phyloP scores from a whole-genome alignment of 768 basidiomycete genomes.

The Collybia mongolica region DNA sequence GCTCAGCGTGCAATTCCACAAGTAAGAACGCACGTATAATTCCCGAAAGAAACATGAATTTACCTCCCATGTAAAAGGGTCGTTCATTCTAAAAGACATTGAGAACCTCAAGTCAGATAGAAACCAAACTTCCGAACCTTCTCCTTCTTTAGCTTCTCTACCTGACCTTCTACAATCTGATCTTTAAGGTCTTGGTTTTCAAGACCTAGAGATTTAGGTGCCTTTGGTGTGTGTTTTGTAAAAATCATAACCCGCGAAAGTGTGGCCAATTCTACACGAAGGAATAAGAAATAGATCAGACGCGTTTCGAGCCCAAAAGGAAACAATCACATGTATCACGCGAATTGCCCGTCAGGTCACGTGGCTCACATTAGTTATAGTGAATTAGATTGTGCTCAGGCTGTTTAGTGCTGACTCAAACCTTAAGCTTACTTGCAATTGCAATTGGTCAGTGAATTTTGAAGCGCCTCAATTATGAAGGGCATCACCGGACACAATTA shows the following conservation, averaged over 20 bases:
- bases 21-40: slow-evolving; percentile 43
- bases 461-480: too few relatives aligned
- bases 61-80: slow-evolving; percentile 33
- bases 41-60: slow-evolving; percentile 73
- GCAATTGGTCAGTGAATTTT: too few relatives aligned
- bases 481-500: too few relatives aligned
- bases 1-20: not conserved
- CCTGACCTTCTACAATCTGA: not conserved
- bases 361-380: too few relatives aligned
- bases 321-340: not conserved
- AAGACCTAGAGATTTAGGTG: slow-evolving; percentile 3
- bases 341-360: too few relatives aligned
- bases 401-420: too few relatives aligned
- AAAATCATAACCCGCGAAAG: slow-evolving; percentile 5
- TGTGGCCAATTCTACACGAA: too few relatives aligned
- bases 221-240: slow-evolving; percentile 10
- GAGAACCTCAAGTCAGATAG: not conserved
- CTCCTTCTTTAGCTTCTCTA: not conserved
- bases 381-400: too few relatives aligned
- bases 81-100: slow-evolving; percentile 16
- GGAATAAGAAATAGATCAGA: too few relatives aligned
- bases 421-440: too few relatives aligned
- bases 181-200: not conserved
- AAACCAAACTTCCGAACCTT: too few relatives aligned
- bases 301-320: too few relatives aligned